phyloP scores from a whole-genome alignment of 179 eudicot species.

The Corrigiola litoralis region DNA sequence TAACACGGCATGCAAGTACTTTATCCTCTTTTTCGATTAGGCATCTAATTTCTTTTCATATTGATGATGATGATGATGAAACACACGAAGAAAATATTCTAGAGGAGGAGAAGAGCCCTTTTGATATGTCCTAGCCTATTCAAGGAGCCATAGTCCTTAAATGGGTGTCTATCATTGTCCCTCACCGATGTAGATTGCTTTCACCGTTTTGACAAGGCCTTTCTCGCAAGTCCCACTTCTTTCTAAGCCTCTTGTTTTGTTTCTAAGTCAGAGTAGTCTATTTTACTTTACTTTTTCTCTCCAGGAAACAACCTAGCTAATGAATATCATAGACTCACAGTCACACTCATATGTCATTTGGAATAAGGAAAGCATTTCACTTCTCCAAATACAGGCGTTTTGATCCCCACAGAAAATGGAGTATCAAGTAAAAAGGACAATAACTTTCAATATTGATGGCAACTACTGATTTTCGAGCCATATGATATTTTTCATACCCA shows the following conservation, averaged over 20 bases:
- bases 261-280: background rate
- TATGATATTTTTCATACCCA: background rate
- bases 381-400: conserved; percentile 14
- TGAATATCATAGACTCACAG: conserved; percentile 5
- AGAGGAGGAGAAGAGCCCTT: background rate
- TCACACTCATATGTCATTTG: background rate
- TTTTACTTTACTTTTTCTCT: conserved; percentile 1
- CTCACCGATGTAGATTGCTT: conserved; percentile 39
- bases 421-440: conserved; percentile 30
- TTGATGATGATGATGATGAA: background rate
- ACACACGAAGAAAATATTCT: background rate
- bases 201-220: conserved; percentile 39
- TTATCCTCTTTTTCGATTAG: conserved; percentile 2
- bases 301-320: too few relatives aligned
- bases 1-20: background rate
- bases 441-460: conserved; percentile 18
- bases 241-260: conserved; percentile 6
- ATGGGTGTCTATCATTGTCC: conserved; percentile 49
- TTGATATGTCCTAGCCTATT: conserved; percentile 18
- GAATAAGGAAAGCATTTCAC: conserved; percentile 5
- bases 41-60: background rate
- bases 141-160: conserved; percentile 27
- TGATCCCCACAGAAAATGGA: conserved; percentile 15
- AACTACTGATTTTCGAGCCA: conserved; percentile 20
- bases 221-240: conserved; percentile 12